These are phyloP conservation scores for Rhododendron molle DNA, from an alignment of 148 eudicot species.

Conservation along the genomic window DNA sequence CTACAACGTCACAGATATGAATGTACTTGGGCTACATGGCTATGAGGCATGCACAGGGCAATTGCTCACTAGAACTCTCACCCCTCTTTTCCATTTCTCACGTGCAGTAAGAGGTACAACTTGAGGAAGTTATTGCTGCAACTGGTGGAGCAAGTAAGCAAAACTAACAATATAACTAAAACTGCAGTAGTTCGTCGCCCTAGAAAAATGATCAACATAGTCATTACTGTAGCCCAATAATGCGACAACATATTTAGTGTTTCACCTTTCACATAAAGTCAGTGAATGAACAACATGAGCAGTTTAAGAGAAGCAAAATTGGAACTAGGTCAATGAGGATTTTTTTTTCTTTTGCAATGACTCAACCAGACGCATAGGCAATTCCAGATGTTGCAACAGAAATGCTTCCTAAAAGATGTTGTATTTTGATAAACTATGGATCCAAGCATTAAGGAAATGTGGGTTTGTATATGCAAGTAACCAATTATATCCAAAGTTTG, in stretches of 20 bases:
- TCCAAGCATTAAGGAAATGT: not conserved
- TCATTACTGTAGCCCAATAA: not conserved
- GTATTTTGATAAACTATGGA: not conserved
- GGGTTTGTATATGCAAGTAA: not conserved
- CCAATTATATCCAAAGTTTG: not conserved
- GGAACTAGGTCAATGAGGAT: not conserved
- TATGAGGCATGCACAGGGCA: not conserved
- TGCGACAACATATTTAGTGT: not conserved
- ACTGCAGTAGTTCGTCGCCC: not conserved
- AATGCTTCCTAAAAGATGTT: not conserved
- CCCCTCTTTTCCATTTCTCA: not conserved
- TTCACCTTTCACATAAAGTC: not conserved
- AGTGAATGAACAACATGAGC: not conserved
- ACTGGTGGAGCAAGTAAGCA: not conserved
- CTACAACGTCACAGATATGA: not conserved
- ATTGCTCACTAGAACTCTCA: not conserved
- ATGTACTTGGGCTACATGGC: not conserved
- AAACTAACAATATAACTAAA: not conserved
- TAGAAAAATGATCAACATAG: not conserved
- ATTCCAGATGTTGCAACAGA: not conserved
- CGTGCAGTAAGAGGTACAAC: not conserved
- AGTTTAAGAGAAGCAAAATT: not conserved
- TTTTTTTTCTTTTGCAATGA: not conserved
- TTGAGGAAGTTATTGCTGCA: not conserved
- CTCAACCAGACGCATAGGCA: not conserved